These are phyloP conservation scores for Blakeslea trispora DNA, from an alignment of 371 early-diverging fungal genomes.

Conservation along the genomic window DNA sequence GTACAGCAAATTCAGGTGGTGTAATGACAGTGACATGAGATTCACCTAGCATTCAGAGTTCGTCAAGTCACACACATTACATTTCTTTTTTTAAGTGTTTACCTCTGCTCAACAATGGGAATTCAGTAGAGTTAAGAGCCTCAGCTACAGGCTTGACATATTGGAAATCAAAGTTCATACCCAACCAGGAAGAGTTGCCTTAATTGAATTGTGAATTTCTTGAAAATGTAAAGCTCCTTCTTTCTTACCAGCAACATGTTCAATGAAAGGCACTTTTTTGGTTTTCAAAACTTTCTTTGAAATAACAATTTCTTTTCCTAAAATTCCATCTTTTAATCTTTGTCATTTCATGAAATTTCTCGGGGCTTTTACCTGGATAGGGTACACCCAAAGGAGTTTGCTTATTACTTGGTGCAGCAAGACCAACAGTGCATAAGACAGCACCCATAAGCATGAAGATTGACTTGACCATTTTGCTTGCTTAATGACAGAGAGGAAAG, in stretches of 20 bases:
- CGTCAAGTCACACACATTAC: no score
- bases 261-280: conserved; percentile 48
- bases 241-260: conserved; percentile 31
- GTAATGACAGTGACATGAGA: conserved; percentile 77
- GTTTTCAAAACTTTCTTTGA: conserved; percentile 46
- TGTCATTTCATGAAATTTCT: background rate
- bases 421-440: background rate
- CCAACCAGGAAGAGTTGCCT: conserved; percentile 56
- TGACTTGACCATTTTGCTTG: background rate
- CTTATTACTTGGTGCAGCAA: background rate
- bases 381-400: conserved; percentile 17
- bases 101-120: conserved; percentile 38
- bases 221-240: background rate
- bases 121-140: conserved; percentile 50
- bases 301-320: conserved; percentile 37
- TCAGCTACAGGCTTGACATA: conserved; percentile 59
- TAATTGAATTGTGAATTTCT: background rate
- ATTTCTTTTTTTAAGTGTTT: background rate
- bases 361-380: conserved; percentile 6
- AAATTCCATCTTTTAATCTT: background rate
- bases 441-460: background rate
- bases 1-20: conserved; percentile 71
- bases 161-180: conserved; percentile 61
- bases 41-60: conserved; percentile 59
- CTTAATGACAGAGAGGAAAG: background rate